Percentiles rank a stretch among this genome's conserved stretches.
Conservation (phyloP, 768 basidiomycete genomes). For the Asterophora parasitica region DNA sequence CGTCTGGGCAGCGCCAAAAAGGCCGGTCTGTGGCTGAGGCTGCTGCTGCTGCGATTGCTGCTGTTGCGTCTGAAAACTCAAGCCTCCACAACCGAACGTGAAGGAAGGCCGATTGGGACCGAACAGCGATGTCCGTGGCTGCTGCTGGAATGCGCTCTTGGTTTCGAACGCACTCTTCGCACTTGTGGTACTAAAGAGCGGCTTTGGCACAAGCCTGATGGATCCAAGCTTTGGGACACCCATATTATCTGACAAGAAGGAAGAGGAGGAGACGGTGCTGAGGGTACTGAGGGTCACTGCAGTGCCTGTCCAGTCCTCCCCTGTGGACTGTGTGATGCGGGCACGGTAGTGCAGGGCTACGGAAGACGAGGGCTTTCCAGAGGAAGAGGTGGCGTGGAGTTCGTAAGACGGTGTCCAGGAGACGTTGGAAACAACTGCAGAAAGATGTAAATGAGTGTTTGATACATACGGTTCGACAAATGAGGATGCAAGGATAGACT, state of each 20-base stretch:
- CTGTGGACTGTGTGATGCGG: conserved; percentile 47
- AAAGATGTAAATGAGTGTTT: background rate
- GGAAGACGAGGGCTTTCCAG: conserved; percentile 37
- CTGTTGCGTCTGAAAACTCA: conserved; percentile 5
- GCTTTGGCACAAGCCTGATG: conserved; percentile 25
- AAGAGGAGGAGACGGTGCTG: conserved; percentile 43
- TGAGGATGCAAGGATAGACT: background rate
- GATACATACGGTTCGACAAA: too few species aligned
- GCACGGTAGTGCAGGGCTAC: conserved; percentile 54
- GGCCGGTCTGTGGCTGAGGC: background rate
- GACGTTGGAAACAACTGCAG: conserved; percentile 45
- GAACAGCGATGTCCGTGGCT: too few species aligned
- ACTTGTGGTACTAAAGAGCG: background rate
- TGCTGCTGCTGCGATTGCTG: conserved; percentile 15
- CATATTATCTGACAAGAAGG: conserved; percentile 16
- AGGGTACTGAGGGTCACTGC: conserved; percentile 50
- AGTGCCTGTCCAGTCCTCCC: conserved; percentile 56
- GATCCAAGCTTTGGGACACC: conserved; percentile 30
- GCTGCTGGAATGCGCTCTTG: too few species aligned
- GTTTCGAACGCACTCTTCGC: too few species aligned
- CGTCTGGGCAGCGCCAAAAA: background rate
- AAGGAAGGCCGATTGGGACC: too few species aligned
- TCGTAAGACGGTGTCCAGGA: conserved; percentile 56
- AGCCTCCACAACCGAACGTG: background rate
- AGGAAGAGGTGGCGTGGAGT: conserved; percentile 45